Base-by-base conservation (phyloP, 2,329 filamentous ascomycete genomes). In the Lasiodiplodia sp. region DNA sequence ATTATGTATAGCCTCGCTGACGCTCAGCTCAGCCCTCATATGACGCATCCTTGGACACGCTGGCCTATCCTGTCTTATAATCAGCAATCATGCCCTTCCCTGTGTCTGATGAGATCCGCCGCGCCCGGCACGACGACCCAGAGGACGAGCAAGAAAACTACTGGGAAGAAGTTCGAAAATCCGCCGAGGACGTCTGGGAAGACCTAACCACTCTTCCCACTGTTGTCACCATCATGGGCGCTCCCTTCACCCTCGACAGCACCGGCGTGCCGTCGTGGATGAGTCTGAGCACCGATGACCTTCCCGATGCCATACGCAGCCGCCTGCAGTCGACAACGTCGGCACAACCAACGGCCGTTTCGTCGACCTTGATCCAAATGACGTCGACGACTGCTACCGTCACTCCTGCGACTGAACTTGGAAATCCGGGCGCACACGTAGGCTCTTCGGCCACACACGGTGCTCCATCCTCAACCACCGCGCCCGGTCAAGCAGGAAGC, bases 11-110 rank as follows among this genome's bases (percentile, higher is more conserved):
- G 34, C 38, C 64, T 44, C 44, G 66, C 66, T 68, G 66, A 68
- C 66, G 66, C 66, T 68, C 58, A 63, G 47, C 57, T 68, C 56
- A 64, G 56, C 58, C 37, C 18, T 52, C 57, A 68, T 51, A 64
- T 68, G 58, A 68, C 57, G 57, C 66, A 47, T 52, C 25, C 57
- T 40, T 11, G 12, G 31, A 7, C 8, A 40, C 23, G 58, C 14
- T 34, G 47, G 37, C 47, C 25, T 38, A 40, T 38, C 47, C 49
- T 3, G 12, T 44, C 47, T 65, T 55, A 65, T 38, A 40, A 55
- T 31, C 62, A 65, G 49, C 62, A 55, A 44, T 4, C 62, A 65
- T 52, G 47, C 21, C 31, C 21, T 8, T 28, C 21, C 62, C 58
- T 12, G 47, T 28, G 38, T 52, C 49, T 38, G 57, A 51, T 25